phyloP scores from a whole-genome alignment of 169 alveolate genomes.

The Plasmodium coatneyi region DNA sequence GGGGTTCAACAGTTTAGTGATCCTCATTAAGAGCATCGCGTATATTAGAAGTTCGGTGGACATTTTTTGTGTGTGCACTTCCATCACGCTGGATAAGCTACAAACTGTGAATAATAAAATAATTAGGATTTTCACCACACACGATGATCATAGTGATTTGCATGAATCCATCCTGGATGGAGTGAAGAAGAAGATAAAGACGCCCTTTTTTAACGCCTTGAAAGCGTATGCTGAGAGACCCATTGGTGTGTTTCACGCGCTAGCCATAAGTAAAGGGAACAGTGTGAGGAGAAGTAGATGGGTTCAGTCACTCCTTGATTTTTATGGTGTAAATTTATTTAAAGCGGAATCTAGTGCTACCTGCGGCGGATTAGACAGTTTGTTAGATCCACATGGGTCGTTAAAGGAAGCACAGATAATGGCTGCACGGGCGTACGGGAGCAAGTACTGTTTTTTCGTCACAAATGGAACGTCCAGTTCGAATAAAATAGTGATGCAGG shows the following conservation, averaged over 20 bases:
- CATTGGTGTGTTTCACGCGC: slow-evolving; percentile 84
- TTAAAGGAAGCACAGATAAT: slow-evolving; percentile 80
- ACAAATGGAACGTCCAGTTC: slow-evolving; percentile 84
- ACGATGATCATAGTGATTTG: slow-evolving; percentile 81
- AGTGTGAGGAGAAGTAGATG: slow-evolving; percentile 78
- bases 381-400: slow-evolving; percentile 83
- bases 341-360: slow-evolving; percentile 84
- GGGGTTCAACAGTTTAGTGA: slow-evolving; percentile 68
- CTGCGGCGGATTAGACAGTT: slow-evolving; percentile 83
- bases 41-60: slow-evolving; percentile 79
- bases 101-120: slow-evolving; percentile 73
- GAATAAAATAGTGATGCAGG: slow-evolving; percentile 80
- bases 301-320: slow-evolving; percentile 78
- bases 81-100: slow-evolving; percentile 74
- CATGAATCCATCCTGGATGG: slow-evolving; percentile 82
- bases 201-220: slow-evolving; percentile 81
- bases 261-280: slow-evolving; percentile 82
- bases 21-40: slow-evolving; percentile 63
- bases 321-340: slow-evolving; percentile 81
- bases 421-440: slow-evolving; percentile 82
- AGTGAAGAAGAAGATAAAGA: slow-evolving; percentile 72
- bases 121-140: slow-evolving; percentile 76
- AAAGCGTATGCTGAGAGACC: slow-evolving; percentile 81
- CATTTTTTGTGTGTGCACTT: slow-evolving; percentile 80
- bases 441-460: slow-evolving; percentile 79